These are phyloP conservation scores for Cucurbita pepo DNA, from an alignment of 306 rosid genomes.

Conservation along the genomic window DNA sequence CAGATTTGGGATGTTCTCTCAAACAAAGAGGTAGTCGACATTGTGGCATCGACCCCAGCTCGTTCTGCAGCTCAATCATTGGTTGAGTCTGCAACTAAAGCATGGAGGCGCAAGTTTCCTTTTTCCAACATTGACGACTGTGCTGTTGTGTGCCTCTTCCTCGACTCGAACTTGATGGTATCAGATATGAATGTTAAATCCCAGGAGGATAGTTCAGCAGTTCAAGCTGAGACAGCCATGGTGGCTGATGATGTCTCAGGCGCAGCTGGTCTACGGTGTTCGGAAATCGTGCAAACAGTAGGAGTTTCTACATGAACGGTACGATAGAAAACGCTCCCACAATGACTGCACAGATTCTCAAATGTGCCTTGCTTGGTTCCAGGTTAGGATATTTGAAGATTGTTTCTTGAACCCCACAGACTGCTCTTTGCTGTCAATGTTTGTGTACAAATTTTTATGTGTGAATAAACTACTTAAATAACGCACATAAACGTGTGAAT, in stretches of 20 bases:
- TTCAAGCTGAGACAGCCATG: not conserved
- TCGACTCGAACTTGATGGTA: conserved; percentile 28
- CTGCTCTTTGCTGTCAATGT: not conserved
- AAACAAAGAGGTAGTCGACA: conserved; percentile 87
- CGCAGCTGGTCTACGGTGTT: not conserved
- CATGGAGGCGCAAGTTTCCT: conserved; percentile 76
- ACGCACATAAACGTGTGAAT: not conserved
- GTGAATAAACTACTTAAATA: not conserved
- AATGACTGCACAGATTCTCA: not conserved
- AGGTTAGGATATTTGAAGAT: not conserved
- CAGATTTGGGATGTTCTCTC: conserved; percentile 97
- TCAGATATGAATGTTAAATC: conserved; percentile 27
- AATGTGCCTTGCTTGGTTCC: not conserved
- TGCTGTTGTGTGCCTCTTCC: conserved; percentile 78
- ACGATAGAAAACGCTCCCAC: not conserved
- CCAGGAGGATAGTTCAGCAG: conserved; percentile 19
- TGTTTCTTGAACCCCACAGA: not conserved
- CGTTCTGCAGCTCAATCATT: conserved; percentile 66
- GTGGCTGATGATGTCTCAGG: not conserved
- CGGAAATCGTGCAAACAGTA: not conserved
- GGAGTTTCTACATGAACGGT: not conserved
- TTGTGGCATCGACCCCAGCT: conserved; percentile 44
- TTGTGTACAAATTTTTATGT: not conserved
- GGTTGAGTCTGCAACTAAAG: conserved; percentile 73
- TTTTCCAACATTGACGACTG: conserved; percentile 86